Base-by-base conservation (phyloP, 805 yeast genomes). In the Kodamaea restingae region DNA sequence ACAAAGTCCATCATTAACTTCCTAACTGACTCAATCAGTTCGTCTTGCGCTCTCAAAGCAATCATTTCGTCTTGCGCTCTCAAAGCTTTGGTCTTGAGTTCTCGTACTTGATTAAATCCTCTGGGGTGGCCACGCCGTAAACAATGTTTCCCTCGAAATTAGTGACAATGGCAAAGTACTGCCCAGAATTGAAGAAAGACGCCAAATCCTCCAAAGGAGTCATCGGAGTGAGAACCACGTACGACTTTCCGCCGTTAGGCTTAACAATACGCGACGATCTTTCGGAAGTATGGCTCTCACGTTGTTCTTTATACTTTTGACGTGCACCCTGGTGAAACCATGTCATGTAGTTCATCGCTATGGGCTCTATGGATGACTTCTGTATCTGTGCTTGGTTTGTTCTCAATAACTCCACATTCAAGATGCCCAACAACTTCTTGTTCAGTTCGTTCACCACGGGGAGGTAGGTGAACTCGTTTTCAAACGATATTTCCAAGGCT, bases 131-230 rank as follows among this genome's bases (percentile, higher is more conserved):
- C 12, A 77, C 81, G 4, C 80, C 83, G 39, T 77, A 67, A 8
- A 78, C 81, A 52, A 76, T 70, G 45, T 65, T 65, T 4, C 77
- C 71, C 34, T 68, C 68, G 18, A 56, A 68, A 45, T 76, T 79
- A 32, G 82, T 76, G 35, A 77, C 61, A n/a, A 76, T 76, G 3
- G 81, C 82, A 50, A 78, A 75, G 45, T 66, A 75, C 43, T 69
- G 61, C 12, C 76, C 79, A 15, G 55, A 41, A 40, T 63, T 67
- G 54, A 78, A 76, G 46, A 77, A 78, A 25, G 45, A 50, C 15
- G 76, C 77, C 46, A 77, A 67, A 1, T 69, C 66, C 48, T 78
- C 82, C 46, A 77, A 61, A 9, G 81, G 75, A 3, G 79, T 71
- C 44, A 65, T 58, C 0, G 81, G 81, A 5, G 81, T 76, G 45